phyloP scores from a whole-genome alignment of 371 early-diverging fungal genomes.

The Mucor piriformis region DNA sequence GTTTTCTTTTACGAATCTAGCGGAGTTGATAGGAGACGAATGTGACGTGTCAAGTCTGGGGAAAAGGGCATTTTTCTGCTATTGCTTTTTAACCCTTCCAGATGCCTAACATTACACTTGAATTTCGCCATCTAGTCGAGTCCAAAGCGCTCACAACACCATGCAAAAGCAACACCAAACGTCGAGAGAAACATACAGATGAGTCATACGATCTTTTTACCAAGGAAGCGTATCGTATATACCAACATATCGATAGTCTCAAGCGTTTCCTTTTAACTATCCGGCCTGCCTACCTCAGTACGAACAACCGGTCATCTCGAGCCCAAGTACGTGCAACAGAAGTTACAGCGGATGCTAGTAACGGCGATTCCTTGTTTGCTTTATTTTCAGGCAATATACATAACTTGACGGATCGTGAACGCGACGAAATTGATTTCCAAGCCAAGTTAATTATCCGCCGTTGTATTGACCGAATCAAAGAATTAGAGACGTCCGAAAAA shows the following conservation, averaged over 20 bases:
- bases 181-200: constrained; percentile 16
- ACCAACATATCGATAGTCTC: constrained; percentile 46
- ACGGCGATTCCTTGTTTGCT: constrained; percentile 32
- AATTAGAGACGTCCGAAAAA: constrained; percentile 51
- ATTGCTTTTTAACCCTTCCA: too few species aligned
- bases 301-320: constrained; percentile 20
- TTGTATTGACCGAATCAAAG: constrained; percentile 56
- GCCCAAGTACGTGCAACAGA: constrained; percentile 1
- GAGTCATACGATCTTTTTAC: constrained; percentile 42
- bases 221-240: constrained; percentile 58
- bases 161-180: not conserved
- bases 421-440: constrained; percentile 65
- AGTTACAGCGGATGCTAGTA: not conserved
- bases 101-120: constrained; percentile 29
- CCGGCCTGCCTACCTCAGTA: constrained; percentile 52
- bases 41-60: too few species aligned
- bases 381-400: constrained; percentile 36
- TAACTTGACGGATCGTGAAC: constrained; percentile 49
- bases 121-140: constrained; percentile 27
- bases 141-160: constrained; percentile 8
- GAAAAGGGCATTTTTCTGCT: too few species aligned
- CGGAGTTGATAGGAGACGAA: too few species aligned
- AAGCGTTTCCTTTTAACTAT: constrained; percentile 45
- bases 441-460: constrained; percentile 58
- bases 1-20: too few species aligned